phyloP scores from a whole-genome alignment of 2,329 filamentous ascomycete genomes.

The Paraconiothyrium sp. region DNA sequence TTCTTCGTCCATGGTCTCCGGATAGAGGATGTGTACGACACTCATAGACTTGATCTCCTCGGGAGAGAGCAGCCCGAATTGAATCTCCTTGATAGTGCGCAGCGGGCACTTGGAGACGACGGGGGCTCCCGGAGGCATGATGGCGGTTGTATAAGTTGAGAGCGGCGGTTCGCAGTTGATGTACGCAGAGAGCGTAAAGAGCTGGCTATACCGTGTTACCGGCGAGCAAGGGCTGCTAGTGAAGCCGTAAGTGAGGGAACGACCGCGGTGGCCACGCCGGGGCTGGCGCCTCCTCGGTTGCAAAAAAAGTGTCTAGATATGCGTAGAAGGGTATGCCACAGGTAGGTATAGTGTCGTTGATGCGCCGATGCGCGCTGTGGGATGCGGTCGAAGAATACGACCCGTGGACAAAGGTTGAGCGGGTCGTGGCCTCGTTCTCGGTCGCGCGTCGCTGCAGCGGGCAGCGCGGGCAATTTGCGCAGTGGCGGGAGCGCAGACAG shows the following conservation, averaged over 20 bases:
- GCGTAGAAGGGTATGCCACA: slow-evolving; percentile 31
- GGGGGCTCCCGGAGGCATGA: slow-evolving; percentile 90
- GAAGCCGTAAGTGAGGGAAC: slow-evolving; percentile 27
- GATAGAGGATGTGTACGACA: slow-evolving; percentile 93
- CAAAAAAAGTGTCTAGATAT: slow-evolving; percentile 24
- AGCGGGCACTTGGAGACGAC: slow-evolving; percentile 74
- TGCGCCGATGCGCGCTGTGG: slow-evolving; percentile 46
- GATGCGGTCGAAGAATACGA: slow-evolving; percentile 40
- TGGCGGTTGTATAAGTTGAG: slow-evolving; percentile 31
- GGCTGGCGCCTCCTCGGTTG: slow-evolving; percentile 36
- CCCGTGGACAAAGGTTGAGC: slow-evolving; percentile 41
- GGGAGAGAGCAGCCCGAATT: slow-evolving; percentile 96
- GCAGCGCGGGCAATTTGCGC: slow-evolving; percentile 38
- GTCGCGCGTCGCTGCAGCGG: slow-evolving; percentile 35
- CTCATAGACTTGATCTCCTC: slow-evolving; percentile 99
- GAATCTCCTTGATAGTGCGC: slow-evolving; percentile 98
- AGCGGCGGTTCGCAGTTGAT: not conserved
- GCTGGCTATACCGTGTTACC: slow-evolving; percentile 23
- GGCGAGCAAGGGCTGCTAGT: slow-evolving; percentile 20
- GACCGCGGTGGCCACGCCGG: slow-evolving; percentile 39
- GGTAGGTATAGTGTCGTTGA: slow-evolving; percentile 26
- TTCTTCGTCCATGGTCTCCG: slow-evolving; percentile 99
- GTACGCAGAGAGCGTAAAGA: not conserved
- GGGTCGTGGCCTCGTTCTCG: slow-evolving; percentile 37
- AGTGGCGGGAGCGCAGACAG: slow-evolving; percentile 37